Percentiles rank a stretch among this genome's conserved stretches.
Evolutionary conservation across 176 grass and related monocot genomes (phyloP).

Genomic region (Pontederia crassipes): DNA sequence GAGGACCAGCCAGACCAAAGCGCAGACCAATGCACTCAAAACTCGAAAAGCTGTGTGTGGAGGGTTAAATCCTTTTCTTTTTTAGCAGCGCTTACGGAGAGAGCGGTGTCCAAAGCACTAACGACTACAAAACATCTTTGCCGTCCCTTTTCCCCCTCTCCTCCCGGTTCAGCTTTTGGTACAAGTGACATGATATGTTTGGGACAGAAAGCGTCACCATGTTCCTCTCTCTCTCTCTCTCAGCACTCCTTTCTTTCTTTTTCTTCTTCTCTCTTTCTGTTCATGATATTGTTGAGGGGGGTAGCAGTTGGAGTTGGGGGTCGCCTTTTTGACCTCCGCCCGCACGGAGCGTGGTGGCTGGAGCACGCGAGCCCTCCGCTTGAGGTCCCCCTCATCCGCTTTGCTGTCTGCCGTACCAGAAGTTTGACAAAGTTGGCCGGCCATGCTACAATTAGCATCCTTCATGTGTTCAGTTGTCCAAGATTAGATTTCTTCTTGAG

Average conservation of each 20-base stretch:
- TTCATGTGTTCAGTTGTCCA: too few species aligned
- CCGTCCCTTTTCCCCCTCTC: background rate
- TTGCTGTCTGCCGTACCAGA: background rate
- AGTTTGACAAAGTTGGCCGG: background rate
- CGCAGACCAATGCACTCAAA: too few species aligned
- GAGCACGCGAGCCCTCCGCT: background rate
- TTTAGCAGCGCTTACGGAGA: background rate
- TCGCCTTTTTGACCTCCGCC: background rate
- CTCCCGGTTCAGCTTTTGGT: conserved; percentile 1
- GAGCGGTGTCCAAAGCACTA: conserved; percentile 7
- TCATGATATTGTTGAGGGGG: too few species aligned
- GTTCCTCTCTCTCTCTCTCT: background rate
- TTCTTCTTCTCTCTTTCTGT: background rate
- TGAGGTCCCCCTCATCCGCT: background rate
- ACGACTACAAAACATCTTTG: conserved; percentile 11
- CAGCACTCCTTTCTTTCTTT: background rate
- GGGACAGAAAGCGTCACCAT: background rate
- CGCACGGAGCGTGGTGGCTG: background rate
- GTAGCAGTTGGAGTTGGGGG: too few species aligned
- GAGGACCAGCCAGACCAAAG: background rate
- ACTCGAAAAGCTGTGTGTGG: too few species aligned
- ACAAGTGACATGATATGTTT: background rate
- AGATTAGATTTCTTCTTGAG: too few species aligned
- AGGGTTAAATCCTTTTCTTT: too few species aligned
- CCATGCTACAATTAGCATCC: background rate